Evolutionary conservation across 1,284 basidiomycete species (phyloP).

Genomic region (Acaromyces ingoldii): DNA sequence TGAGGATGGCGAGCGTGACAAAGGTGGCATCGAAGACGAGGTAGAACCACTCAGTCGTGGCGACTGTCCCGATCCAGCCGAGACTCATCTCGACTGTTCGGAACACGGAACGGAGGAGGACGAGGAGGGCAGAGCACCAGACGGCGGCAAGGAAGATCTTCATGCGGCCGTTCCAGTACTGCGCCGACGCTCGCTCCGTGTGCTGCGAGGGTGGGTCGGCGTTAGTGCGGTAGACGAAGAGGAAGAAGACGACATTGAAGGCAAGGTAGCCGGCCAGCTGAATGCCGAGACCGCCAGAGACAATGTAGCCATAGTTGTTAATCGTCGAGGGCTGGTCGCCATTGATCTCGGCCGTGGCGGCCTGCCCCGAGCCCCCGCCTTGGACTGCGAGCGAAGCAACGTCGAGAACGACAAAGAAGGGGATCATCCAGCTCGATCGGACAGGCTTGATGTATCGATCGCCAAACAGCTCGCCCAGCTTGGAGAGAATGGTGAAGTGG

Average conservation of each 20-base stretch:
- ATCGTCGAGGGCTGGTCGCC: not conserved
- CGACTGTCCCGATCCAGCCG: constrained; percentile 28
- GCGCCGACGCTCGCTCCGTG: not conserved
- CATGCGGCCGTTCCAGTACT: constrained; percentile 9
- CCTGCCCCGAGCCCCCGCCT: constrained; percentile 19
- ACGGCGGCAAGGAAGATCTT: constrained; percentile 17
- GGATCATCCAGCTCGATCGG: constrained; percentile 15
- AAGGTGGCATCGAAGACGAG: constrained; percentile 19
- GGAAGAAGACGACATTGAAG: constrained; percentile 21
- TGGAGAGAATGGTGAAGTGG: constrained; percentile 23
- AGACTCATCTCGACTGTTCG: constrained; percentile 27
- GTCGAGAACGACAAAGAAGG: constrained; percentile 30
- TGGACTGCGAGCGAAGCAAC: constrained; percentile 23
- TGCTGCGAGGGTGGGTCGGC: not conserved
- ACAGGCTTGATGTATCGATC: constrained; percentile 16
- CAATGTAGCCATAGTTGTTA: constrained; percentile 16
- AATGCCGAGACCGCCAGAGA: constrained; percentile 22
- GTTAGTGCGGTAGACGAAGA: not conserved
- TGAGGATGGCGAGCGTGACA: constrained; percentile 15
- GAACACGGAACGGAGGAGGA: constrained; percentile 25
- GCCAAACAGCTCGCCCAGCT: constrained; percentile 17
- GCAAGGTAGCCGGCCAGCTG: constrained; percentile 17
- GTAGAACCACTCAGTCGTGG: constrained; percentile 20
- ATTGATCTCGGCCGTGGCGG: constrained; percentile 18
- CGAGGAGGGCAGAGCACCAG: constrained; percentile 17